Base-by-base conservation (phyloP, 345 rosid genomes). In the Cochlearia excelsa region DNA sequence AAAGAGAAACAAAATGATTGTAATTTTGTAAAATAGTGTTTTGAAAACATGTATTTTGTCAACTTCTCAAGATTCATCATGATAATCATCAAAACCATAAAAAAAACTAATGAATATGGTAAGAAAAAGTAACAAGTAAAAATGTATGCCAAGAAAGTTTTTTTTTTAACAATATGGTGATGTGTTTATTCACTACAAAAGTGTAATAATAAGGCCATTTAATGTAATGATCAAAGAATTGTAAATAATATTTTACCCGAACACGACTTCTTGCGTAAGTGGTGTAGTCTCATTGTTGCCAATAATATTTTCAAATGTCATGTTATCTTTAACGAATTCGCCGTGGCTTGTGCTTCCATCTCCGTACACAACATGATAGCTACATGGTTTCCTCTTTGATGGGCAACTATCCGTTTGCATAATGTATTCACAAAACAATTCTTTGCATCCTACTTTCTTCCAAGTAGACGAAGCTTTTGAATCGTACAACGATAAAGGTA, bases 321-420 rank as follows among this genome's bases (percentile, higher is more conserved):
- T 43, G 33, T n/a, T 34, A 61, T 91, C 96, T 54, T 65, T 82
- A n/a, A 91, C 77, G 64, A 77, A 88, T 72, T 48, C 74, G 29
- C 96, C 95, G 42, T 79, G 47, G 51, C 90, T 91, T 45, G 89
- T 61, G 74, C 95, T 88, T 69, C 90, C 87, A 38, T 91, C 96
- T 33, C 94, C 96, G 67, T 91, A 91, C 35, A 71, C 70, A 29
- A 87, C 77, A 61, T 61, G 79, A 63, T 88, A 91, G 53, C 66
- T 74, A 55, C 98, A 91, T 16, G 23, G 23, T 16, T 16, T 28
- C 72, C 74, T 6, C 7, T 50, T 39, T 3, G 82, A 56, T 50
- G 74, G 68, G 67, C 96, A 91, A 30, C 85, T 89, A 9, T 77
- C 80, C 6, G 77, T 59, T 44, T 55, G 57, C 49, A 53, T 61